phyloP scores from a whole-genome alignment of 768 basidiomycete genomes.

The Thelephora aurantiotincta region DNA sequence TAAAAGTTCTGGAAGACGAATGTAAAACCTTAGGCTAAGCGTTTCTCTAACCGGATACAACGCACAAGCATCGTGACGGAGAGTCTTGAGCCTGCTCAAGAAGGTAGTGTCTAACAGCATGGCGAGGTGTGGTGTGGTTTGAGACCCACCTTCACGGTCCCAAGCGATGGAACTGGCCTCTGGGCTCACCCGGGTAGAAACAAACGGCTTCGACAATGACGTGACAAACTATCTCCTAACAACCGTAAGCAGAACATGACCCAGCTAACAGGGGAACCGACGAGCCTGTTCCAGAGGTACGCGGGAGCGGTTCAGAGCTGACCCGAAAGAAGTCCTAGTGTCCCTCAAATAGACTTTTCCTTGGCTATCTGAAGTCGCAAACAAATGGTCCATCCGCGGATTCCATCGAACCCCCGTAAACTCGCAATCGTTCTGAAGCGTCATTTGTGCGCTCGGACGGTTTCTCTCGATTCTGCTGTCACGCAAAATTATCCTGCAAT shows the following conservation, averaged over 20 bases:
- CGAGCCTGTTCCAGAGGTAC: slow-evolving; percentile 45
- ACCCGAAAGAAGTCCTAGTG: slow-evolving; percentile 59
- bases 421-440: slow-evolving; percentile 36
- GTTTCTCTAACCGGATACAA: neutral
- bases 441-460: slow-evolving; percentile 29
- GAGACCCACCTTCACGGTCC: slow-evolving; percentile 44
- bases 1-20: slow-evolving; percentile 35
- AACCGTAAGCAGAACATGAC: slow-evolving; percentile 18
- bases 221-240: slow-evolving; percentile 33
- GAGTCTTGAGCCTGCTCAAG: slow-evolving; percentile 37
- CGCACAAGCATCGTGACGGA: slow-evolving; percentile 57
- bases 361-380: slow-evolving; percentile 44
- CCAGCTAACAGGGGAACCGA: neutral
- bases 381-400: slow-evolving; percentile 53
- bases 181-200: slow-evolving; percentile 34
- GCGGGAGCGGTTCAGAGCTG: slow-evolving; percentile 25
- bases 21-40: neutral
- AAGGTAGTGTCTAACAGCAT: slow-evolving; percentile 1
- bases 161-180: slow-evolving; percentile 58
- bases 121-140: neutral
- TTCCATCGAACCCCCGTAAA: slow-evolving; percentile 56
- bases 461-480: slow-evolving; percentile 33
- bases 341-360: slow-evolving; percentile 59
- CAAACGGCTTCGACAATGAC: slow-evolving; percentile 26
- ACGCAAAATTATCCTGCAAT: slow-evolving; percentile 50